phyloP scores from a whole-genome alignment of 805 yeast species.

The Wickerhamiella nectarea region DNA sequence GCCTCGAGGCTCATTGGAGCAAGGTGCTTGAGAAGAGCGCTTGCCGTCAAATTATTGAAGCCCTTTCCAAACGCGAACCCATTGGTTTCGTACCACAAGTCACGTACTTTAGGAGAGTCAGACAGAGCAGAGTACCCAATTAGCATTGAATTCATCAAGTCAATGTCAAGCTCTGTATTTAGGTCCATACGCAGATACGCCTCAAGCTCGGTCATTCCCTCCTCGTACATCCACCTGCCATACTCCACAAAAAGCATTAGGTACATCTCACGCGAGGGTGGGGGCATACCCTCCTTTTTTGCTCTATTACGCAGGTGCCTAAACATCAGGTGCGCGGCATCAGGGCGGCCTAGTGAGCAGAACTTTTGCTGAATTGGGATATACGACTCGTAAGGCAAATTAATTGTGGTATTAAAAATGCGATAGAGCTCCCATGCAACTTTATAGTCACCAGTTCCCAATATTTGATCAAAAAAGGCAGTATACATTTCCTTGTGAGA shows the following conservation, averaged over 20 bases:
- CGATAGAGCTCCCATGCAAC: constrained; percentile 49
- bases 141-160: constrained; percentile 46
- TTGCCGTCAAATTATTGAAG: constrained; percentile 47
- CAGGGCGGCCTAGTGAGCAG: constrained; percentile 39
- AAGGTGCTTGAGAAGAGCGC: constrained; percentile 51
- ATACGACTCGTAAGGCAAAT: constrained; percentile 44
- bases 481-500: constrained; percentile 29
- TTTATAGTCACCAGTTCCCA: constrained; percentile 27
- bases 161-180: constrained; percentile 40
- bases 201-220: constrained; percentile 54
- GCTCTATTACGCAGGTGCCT: constrained; percentile 43
- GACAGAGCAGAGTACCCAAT: constrained; percentile 49
- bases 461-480: constrained; percentile 34
- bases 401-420: constrained; percentile 40
- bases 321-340: constrained; percentile 49
- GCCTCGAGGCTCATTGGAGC: constrained; percentile 41
- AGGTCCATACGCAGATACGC: constrained; percentile 50
- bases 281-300: constrained; percentile 38
- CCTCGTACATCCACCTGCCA: constrained; percentile 44
- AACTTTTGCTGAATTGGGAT: constrained; percentile 46
- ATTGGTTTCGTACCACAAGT: constrained; percentile 45
- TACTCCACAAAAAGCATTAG: constrained; percentile 45
- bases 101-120: constrained; percentile 41
- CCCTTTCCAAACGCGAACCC: constrained; percentile 39
- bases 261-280: constrained; percentile 46